A percentile compares a stretch with the other conserved stretches of the same genome.
phyloP scores from a whole-genome alignment of 2,329 filamentous ascomycete genomes.

The Scopulariopsis brevicaulis region DNA sequence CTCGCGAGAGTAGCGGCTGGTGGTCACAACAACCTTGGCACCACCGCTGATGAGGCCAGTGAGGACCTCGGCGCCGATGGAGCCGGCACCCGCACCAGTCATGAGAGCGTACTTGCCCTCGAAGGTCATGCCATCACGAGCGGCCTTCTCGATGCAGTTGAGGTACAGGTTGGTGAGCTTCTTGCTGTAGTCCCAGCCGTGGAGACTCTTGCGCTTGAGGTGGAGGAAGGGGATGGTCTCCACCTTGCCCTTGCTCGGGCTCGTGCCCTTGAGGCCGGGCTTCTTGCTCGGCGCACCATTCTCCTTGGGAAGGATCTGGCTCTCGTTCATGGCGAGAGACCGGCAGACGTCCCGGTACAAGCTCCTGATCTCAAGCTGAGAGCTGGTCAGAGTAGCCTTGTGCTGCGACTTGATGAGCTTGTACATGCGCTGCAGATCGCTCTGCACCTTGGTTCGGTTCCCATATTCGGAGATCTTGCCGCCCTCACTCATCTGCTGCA shows the following conservation, averaged over 20 bases:
- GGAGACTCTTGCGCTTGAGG: slow-evolving; percentile 83
- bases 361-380: slow-evolving; percentile 91
- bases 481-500: slow-evolving; percentile 95
- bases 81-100: slow-evolving; percentile 96
- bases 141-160: slow-evolving; percentile 81
- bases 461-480: slow-evolving; percentile 98
- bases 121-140: slow-evolving; percentile 79
- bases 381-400: slow-evolving; percentile 81
- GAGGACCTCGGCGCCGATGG: slow-evolving; percentile 92
- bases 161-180: slow-evolving; percentile 91
- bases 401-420: slow-evolving; percentile 98
- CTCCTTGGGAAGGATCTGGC: slow-evolving; percentile 87
- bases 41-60: slow-evolving; percentile 94
- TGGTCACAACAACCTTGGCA: slow-evolving; percentile 93
- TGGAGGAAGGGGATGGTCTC: slow-evolving; percentile 98
- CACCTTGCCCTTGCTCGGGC: slow-evolving; percentile 68
- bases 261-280: slow-evolving; percentile 35
- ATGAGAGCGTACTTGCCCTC: slow-evolving; percentile 93
- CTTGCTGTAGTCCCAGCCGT: slow-evolving; percentile 99
- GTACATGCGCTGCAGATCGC: slow-evolving; percentile 88
- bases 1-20: slow-evolving; percentile 89
- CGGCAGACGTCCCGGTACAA: slow-evolving; percentile 91
- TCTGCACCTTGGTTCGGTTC: slow-evolving; percentile 96
- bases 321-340: slow-evolving; percentile 94
- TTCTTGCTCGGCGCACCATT: slow-evolving; percentile 48